These are phyloP conservation scores for Salix purpurea DNA, from an alignment of 345 rosid genomes.

Conservation along the genomic window DNA sequence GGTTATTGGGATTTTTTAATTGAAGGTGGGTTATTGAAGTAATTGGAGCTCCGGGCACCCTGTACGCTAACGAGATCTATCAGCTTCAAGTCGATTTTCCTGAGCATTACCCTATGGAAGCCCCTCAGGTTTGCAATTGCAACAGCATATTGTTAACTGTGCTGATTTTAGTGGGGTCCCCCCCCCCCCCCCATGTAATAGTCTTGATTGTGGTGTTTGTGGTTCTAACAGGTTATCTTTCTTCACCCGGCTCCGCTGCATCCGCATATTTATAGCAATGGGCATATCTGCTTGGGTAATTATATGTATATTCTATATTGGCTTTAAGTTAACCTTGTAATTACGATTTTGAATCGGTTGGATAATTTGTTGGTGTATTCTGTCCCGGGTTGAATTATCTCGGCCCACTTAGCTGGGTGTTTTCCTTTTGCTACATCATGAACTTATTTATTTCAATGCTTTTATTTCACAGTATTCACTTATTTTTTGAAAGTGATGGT, in stretches of 20 bases:
- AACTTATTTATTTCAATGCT: constrained; percentile 9
- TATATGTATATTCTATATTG: background rate
- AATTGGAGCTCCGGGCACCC: constrained; percentile 81
- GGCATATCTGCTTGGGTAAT: constrained; percentile 94
- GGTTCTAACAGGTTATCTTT: constrained; percentile 65
- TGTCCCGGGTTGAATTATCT: constrained; percentile 1
- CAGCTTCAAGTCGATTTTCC: constrained; percentile 99
- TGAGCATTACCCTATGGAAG: constrained; percentile 98
- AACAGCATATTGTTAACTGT: background rate
- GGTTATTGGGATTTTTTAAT: background rate
- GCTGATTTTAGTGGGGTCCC: background rate
- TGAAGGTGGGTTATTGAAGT: constrained; percentile 88
- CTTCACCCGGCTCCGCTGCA: constrained; percentile 86
- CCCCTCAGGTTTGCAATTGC: constrained; percentile 65
- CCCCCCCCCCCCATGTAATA: background rate
- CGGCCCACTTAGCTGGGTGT: constrained; percentile 10
- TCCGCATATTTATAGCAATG: constrained; percentile 97
- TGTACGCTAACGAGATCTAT: constrained; percentile 76
- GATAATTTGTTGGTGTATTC: background rate
- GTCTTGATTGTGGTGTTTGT: background rate
- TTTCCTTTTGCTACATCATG: background rate
- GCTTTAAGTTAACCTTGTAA: background rate
- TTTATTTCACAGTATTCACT: constrained; percentile 9
- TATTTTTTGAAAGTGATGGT: constrained; percentile 13
- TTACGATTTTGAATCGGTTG: background rate